Percentiles rank a stretch among this genome's conserved stretches.
Conservation (phyloP, 2,329 filamentous ascomycete species). For the Microsporum audouinii region DNA sequence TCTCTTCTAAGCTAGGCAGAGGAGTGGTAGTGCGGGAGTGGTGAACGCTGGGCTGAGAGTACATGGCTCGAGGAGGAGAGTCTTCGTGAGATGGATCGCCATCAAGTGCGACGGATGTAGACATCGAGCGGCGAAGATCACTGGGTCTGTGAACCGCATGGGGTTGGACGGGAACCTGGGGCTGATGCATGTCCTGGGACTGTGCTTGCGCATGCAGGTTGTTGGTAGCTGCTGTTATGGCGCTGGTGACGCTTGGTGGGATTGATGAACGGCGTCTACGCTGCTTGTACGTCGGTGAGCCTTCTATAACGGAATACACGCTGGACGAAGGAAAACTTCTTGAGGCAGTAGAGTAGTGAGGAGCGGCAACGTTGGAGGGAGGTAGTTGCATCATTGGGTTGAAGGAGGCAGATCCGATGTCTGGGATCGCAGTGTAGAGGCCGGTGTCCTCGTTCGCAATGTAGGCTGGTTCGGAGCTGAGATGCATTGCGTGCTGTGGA, state of each 20-base stretch:
- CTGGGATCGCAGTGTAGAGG: slow-evolving; percentile 87
- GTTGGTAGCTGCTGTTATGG: slow-evolving; percentile 47
- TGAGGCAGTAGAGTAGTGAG: slow-evolving; percentile 63
- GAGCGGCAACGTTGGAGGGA: slow-evolving; percentile 67
- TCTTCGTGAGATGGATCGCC: slow-evolving; percentile 67
- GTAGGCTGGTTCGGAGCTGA: slow-evolving; percentile 83
- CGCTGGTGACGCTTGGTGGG: slow-evolving; percentile 63
- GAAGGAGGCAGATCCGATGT: slow-evolving; percentile 62
- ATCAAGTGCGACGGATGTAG: slow-evolving; percentile 70
- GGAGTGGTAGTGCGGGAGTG: slow-evolving; percentile 90
- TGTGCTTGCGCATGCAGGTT: slow-evolving; percentile 19
- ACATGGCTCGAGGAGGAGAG: slow-evolving; percentile 52
- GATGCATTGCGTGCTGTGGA: slow-evolving; percentile 73
- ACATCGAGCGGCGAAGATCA: slow-evolving; percentile 83
- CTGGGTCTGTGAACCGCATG: slow-evolving; percentile 67
- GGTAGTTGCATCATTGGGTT: slow-evolving; percentile 87
- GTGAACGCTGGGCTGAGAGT: slow-evolving; percentile 39
- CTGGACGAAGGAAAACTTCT: slow-evolving; percentile 60
- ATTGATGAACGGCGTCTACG: slow-evolving; percentile 86
- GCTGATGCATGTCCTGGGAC: slow-evolving; percentile 31
- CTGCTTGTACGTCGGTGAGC: slow-evolving; percentile 98
- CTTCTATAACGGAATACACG: slow-evolving; percentile 92
- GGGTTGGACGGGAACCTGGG: slow-evolving; percentile 29
- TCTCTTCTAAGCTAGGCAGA: slow-evolving; percentile 70
- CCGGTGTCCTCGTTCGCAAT: slow-evolving; percentile 97